These are phyloP conservation scores for Hericium coralloides DNA, from an alignment of 768 basidiomycete species.

Conservation along the genomic window DNA sequence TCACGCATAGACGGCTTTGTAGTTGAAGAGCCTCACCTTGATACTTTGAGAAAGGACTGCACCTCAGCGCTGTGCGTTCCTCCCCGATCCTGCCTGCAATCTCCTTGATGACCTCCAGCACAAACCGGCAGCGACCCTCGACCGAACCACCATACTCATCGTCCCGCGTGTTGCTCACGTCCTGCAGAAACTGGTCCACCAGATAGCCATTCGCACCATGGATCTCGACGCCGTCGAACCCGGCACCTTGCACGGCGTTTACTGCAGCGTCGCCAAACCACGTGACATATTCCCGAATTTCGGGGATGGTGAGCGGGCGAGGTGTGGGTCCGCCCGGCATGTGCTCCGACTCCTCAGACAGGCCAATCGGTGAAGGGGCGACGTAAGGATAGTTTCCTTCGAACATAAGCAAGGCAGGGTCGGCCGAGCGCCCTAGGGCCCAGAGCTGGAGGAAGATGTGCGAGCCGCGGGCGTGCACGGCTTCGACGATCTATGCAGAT, in stretches of 20 bases:
- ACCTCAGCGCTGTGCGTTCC: conserved; percentile 30
- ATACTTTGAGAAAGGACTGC: conserved; percentile 25
- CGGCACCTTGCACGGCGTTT: neutral
- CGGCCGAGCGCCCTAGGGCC: conserved; percentile 24
- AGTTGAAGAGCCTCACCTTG: conserved; percentile 18
- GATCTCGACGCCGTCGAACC: conserved; percentile 28
- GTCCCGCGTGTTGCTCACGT: conserved; percentile 29
- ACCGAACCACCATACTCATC: conserved; percentile 43
- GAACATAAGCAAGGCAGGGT: conserved; percentile 9
- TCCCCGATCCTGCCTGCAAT: conserved; percentile 32
- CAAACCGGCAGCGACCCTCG: conserved; percentile 39
- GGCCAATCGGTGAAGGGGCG: neutral
- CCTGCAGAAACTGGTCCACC: conserved; percentile 33
- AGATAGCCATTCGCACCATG: conserved; percentile 26
- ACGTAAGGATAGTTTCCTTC: neutral
- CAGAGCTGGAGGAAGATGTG: conserved; percentile 29
- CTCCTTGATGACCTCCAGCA: conserved; percentile 33
- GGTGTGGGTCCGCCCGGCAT: neutral
- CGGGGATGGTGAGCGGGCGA: neutral
- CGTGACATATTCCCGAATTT: neutral
- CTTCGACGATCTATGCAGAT: conserved; percentile 17
- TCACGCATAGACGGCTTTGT: no score
- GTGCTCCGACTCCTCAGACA: neutral
- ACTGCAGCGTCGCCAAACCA: neutral
- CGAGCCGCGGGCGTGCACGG: conserved; percentile 24